Evolutionary conservation across 2,329 filamentous ascomycete genomes (phyloP).

Genomic region (Ilyonectria sp.): DNA sequence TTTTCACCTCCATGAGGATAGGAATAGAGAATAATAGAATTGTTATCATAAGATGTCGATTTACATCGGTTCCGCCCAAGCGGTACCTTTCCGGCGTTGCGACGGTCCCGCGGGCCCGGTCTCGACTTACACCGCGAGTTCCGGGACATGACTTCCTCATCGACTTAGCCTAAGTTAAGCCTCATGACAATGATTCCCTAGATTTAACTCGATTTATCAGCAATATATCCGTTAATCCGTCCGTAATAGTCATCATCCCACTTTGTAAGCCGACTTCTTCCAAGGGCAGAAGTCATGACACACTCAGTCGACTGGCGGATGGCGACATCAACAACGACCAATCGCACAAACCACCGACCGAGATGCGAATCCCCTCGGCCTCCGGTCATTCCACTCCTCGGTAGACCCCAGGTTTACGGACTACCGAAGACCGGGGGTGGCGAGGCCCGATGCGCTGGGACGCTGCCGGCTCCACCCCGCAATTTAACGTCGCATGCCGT

Average conservation of each 20-base stretch:
- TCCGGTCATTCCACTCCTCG: conserved; percentile 5
- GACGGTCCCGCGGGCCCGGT: neutral
- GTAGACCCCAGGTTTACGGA: neutral
- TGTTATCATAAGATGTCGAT: neutral
- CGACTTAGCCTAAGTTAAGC: neutral
- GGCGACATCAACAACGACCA: conserved; percentile 19
- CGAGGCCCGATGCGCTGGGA: conserved; percentile 32
- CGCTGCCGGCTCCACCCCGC: conserved; percentile 20
- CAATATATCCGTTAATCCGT: neutral
- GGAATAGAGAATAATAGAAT: conserved; percentile 3
- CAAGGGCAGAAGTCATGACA: neutral
- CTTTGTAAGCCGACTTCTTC: neutral
- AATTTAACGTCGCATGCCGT: conserved; percentile 27
- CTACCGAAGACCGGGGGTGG: conserved; percentile 27
- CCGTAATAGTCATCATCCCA: neutral
- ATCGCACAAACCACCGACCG: conserved; percentile 28
- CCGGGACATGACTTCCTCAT: neutral
- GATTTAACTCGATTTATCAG: neutral
- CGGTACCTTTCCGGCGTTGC: neutral
- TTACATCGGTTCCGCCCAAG: neutral
- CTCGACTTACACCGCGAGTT: neutral
- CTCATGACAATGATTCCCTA: neutral
- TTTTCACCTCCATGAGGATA: conserved; percentile 5
- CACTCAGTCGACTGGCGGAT: neutral
- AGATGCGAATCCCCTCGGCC: conserved; percentile 26